Conservation (phyloP, 306 rosid species). For the Fagus crenata region DNA sequence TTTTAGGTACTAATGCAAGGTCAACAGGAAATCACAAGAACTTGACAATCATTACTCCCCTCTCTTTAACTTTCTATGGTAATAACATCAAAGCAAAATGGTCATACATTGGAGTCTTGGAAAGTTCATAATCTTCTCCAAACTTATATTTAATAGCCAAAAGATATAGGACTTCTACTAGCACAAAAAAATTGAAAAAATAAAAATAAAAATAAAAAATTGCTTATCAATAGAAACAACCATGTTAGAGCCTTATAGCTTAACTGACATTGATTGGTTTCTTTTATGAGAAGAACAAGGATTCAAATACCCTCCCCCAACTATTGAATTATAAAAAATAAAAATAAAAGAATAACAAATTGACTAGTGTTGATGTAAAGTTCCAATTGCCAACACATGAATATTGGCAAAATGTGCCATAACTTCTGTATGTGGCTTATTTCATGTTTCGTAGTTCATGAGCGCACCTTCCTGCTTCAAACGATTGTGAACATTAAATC, state of each 20-base stretch:
- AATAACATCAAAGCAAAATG: background rate
- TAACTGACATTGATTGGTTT: too few relatives aligned
- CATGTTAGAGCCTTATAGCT: background rate
- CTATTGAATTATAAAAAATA: background rate
- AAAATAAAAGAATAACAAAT: background rate
- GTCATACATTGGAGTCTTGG: too few relatives aligned
- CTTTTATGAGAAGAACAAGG: too few relatives aligned
- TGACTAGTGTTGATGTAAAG: background rate
- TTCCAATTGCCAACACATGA: background rate
- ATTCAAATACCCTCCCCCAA: too few relatives aligned
- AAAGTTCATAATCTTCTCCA: background rate
- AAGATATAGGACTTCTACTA: background rate
- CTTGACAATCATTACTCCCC: background rate
- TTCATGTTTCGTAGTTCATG: background rate
- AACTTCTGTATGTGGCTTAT: background rate
- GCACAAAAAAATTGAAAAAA: background rate
- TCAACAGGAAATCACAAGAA: slow-evolving; percentile 8
- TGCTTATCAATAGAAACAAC: background rate
- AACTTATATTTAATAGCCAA: background rate
- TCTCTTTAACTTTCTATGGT: background rate
- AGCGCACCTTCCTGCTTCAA: background rate
- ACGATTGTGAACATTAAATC: background rate
- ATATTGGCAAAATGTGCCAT: background rate
- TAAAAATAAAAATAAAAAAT: too few relatives aligned
- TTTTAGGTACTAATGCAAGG: slow-evolving; percentile 11